A percentile compares a stretch with the other conserved stretches of the same genome.
Evolutionary conservation across 305 asterid species (phyloP).

Genomic region (Withania somnifera): DNA sequence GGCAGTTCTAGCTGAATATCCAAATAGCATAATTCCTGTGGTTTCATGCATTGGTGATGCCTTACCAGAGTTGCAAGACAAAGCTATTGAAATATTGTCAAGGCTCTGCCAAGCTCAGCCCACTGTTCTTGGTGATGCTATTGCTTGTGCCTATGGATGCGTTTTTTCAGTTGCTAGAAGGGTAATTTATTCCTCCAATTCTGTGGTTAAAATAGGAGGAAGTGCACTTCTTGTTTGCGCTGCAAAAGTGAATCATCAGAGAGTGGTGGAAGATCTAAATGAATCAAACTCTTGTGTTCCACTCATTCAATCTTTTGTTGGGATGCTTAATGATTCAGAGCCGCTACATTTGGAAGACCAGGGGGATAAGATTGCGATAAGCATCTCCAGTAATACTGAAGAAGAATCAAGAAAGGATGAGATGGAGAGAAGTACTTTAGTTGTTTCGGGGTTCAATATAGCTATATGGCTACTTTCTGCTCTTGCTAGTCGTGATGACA

Average conservation of each 20-base stretch:
- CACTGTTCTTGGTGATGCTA: slow-evolving; percentile 55
- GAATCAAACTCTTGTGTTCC: slow-evolving; percentile 48
- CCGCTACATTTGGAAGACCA: slow-evolving; percentile 41
- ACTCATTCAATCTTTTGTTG: slow-evolving; percentile 77
- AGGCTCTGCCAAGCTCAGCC: slow-evolving; percentile 70
- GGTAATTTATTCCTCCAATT: slow-evolving; percentile 51
- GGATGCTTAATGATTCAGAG: slow-evolving; percentile 52
- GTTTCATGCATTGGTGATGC: slow-evolving; percentile 79
- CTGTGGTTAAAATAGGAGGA: slow-evolving; percentile 79
- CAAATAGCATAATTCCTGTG: slow-evolving; percentile 63
- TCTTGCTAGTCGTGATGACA: slow-evolving; percentile 72
- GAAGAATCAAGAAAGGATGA: slow-evolving; percentile 36
- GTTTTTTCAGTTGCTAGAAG: slow-evolving; percentile 64
- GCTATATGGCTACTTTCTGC: slow-evolving; percentile 88
- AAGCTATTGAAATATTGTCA: slow-evolving; percentile 77
- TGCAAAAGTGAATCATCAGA: slow-evolving; percentile 69
- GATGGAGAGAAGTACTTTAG: slow-evolving; percentile 49
- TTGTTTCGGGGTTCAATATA: slow-evolving; percentile 62
- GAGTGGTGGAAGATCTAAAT: slow-evolving; percentile 67
- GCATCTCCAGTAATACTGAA: slow-evolving; percentile 48
- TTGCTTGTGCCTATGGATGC: slow-evolving; percentile 69
- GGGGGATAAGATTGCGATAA: slow-evolving; percentile 42
- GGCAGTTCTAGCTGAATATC: slow-evolving; percentile 76
- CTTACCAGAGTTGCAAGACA: slow-evolving; percentile 72
- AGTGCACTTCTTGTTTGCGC: slow-evolving; percentile 87